Evolutionary conservation across 2,329 filamentous ascomycete species (phyloP).

Genomic region (Epichloe gansuensis): DNA sequence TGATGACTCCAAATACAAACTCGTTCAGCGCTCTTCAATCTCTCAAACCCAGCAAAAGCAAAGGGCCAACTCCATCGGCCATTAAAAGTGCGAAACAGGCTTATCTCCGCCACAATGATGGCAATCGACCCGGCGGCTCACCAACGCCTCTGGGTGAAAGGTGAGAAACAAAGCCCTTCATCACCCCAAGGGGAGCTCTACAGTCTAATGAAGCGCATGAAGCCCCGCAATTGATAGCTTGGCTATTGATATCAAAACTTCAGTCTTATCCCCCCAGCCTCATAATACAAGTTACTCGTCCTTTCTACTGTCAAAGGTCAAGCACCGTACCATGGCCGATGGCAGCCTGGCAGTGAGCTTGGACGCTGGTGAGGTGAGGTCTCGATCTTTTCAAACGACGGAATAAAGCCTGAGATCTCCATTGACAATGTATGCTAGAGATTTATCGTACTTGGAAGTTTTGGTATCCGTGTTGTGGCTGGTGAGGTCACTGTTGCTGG

Average conservation of each 20-base stretch:
- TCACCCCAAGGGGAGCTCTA: background rate
- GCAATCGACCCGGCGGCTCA: background rate
- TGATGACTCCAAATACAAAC: conserved; percentile 13
- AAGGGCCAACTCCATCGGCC: conserved; percentile 7
- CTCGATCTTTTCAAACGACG: conserved; percentile 9
- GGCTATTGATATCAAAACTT: background rate
- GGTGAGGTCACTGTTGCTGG: conserved; percentile 56
- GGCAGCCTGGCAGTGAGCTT: conserved; percentile 31
- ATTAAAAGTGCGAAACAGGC: conserved; percentile 9
- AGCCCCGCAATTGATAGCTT: background rate
- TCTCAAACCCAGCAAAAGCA: conserved; percentile 5
- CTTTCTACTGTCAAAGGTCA: conserved; percentile 32
- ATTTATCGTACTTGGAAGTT: conserved; percentile 53
- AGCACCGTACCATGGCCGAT: conserved; percentile 25
- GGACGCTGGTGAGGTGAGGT: conserved; percentile 33
- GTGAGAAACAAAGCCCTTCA: background rate
- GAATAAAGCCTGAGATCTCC: conserved; percentile 8
- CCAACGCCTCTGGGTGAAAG: background rate
- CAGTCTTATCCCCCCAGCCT: conserved; percentile 1
- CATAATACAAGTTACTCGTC: conserved; percentile 28
- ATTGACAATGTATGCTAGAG: conserved; percentile 28
- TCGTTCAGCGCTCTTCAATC: conserved; percentile 18
- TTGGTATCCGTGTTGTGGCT: conserved; percentile 45
- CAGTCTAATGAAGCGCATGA: background rate
- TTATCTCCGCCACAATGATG: conserved; percentile 1